Evolutionary conservation across 208 protist genomes (phyloP).

Genomic region (Borovskyia barvae): DNA sequence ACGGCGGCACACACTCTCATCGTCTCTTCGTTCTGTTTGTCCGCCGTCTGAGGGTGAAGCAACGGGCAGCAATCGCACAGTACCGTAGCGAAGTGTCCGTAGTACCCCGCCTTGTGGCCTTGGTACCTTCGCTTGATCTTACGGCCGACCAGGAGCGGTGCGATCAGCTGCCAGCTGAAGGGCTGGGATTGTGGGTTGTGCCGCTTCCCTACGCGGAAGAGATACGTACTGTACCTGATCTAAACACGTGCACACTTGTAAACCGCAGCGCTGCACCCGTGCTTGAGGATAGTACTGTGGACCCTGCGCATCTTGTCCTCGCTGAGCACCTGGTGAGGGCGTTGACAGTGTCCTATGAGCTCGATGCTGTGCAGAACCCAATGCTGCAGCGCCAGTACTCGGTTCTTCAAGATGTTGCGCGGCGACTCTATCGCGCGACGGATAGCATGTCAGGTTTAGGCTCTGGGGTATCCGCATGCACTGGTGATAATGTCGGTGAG

Average conservation of each 20-base stretch:
- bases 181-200: constrained; percentile 80
- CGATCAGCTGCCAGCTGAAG: constrained; percentile 36
- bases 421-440: constrained; percentile 1
- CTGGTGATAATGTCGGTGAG: neutral
- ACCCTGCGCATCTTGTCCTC: constrained; percentile 24
- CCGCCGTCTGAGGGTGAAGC: constrained; percentile 41
- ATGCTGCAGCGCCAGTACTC: constrained; percentile 60
- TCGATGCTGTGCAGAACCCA: constrained; percentile 69
- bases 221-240: constrained; percentile 38
- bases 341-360: constrained; percentile 58
- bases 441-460: neutral
- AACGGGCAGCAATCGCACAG: constrained; percentile 75
- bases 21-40: constrained; percentile 72
- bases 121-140: constrained; percentile 56
- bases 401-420: constrained; percentile 48
- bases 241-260: constrained; percentile 11
- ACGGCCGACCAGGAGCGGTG: constrained; percentile 1
- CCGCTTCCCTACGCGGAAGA: constrained; percentile 86
- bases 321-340: constrained; percentile 48
- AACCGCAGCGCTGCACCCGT: neutral
- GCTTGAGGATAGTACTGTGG: constrained; percentile 4
- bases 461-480: no score
- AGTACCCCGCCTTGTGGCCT: constrained; percentile 68
- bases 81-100: constrained; percentile 23
- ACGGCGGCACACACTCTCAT: constrained; percentile 37